These are phyloP conservation scores for Plasmodium billcollinsi DNA, from an alignment of 169 alveolate genomes.

Conservation along the genomic window DNA sequence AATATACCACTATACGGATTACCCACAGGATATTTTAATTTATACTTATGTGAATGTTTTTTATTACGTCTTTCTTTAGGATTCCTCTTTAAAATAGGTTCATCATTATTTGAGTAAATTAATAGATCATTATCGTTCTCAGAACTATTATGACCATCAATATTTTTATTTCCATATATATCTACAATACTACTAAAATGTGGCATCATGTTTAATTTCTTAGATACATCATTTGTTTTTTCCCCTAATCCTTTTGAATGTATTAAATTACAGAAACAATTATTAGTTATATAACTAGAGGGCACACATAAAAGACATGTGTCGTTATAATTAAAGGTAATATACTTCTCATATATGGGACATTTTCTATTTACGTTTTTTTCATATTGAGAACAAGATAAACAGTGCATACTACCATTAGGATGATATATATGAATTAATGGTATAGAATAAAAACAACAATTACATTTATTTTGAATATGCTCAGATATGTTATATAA, in stretches of 20 bases:
- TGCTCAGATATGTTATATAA: constrained; percentile 10
- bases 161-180: neutral
- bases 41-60: neutral
- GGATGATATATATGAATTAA: constrained; percentile 44
- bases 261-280: constrained; percentile 19
- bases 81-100: too few relatives aligned
- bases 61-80: too few relatives aligned
- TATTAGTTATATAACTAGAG: constrained; percentile 12
- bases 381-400: constrained; percentile 41
- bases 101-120: neutral
- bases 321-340: constrained; percentile 24
- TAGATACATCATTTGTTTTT: too few relatives aligned
- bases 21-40: too few relatives aligned
- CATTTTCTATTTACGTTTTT: constrained; percentile 18
- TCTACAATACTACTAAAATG: too few relatives aligned
- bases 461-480: constrained; percentile 17
- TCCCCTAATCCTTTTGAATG: neutral
- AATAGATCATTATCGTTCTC: neutral
- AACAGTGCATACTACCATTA: constrained; percentile 36
- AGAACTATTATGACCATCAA: neutral
- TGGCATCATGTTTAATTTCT: too few relatives aligned
- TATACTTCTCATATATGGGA: constrained; percentile 15
- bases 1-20: too few relatives aligned
- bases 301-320: constrained; percentile 50
- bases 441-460: constrained; percentile 25